These are phyloP conservation scores for Letharia lupina DNA, from an alignment of 495 filamentous ascomycete genomes.

Conservation along the genomic window DNA sequence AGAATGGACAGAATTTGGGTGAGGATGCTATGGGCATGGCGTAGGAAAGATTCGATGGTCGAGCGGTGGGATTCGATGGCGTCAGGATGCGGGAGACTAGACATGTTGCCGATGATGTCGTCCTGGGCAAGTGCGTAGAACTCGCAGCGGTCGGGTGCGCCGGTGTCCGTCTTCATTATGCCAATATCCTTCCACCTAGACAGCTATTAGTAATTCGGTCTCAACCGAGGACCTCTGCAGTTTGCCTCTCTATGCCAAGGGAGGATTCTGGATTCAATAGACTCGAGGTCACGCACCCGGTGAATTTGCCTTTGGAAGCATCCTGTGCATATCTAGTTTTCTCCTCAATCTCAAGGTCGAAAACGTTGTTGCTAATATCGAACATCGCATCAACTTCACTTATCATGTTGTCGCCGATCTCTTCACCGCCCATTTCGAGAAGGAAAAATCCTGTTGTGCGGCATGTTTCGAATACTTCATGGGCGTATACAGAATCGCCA, in stretches of 20 bases:
- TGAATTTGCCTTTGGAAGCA: neutral
- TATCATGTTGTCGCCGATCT: conserved; percentile 19
- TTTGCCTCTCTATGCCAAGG: neutral
- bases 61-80: conserved; percentile 7
- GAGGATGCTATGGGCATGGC: conserved; percentile 15
- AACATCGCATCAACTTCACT: neutral
- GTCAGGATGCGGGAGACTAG: conserved; percentile 14
- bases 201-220: neutral
- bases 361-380: neutral
- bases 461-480: conserved; percentile 35
- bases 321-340: neutral
- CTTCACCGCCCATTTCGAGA: conserved; percentile 15
- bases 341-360: neutral
- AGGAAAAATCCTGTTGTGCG: conserved; percentile 19
- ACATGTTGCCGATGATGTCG: conserved; percentile 15
- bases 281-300: neutral
- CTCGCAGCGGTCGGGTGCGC: conserved; percentile 21
- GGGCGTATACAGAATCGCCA: conserved; percentile 34
- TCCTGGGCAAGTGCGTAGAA: conserved; percentile 23
- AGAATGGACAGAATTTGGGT: conserved; percentile 13
- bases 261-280: neutral
- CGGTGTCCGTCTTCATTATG: conserved; percentile 20
- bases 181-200: conserved; percentile 21
- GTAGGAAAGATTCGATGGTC: conserved; percentile 10
- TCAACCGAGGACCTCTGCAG: neutral